These are phyloP conservation scores for Forsythia viridissima DNA, from an alignment of 257 asterid genomes.

Conservation along the genomic window DNA sequence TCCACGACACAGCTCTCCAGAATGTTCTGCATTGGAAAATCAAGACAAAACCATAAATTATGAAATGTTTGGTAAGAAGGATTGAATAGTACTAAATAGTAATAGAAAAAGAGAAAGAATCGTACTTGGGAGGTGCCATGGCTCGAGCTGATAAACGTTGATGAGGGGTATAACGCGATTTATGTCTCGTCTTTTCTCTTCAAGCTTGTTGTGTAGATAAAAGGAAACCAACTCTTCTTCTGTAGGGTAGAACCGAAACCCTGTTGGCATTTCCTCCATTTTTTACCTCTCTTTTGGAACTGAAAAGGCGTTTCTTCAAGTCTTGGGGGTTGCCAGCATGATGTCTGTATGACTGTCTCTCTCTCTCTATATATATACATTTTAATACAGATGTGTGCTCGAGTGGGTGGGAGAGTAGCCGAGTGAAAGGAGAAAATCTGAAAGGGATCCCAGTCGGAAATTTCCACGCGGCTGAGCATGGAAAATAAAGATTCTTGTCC, in stretches of 20 bases:
- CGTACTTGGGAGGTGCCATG: slow-evolving; percentile 74
- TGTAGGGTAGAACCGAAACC: slow-evolving; percentile 78
- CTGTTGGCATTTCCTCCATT: slow-evolving; percentile 50
- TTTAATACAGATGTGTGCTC: neutral
- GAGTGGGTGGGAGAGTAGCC: slow-evolving; percentile 20
- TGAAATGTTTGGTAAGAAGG: neutral
- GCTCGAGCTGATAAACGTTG: slow-evolving; percentile 62
- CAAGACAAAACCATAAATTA: no score
- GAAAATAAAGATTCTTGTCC: slow-evolving; percentile 14
- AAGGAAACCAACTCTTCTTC: slow-evolving; percentile 79
- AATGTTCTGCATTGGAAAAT: slow-evolving; percentile 34
- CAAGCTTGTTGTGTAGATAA: slow-evolving; percentile 60
- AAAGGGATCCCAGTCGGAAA: neutral
- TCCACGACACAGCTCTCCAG: slow-evolving; percentile 67
- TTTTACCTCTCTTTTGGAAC: neutral
- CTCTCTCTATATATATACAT: neutral
- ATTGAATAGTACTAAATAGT: neutral
- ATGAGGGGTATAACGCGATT: slow-evolving; percentile 57
- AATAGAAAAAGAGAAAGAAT: neutral
- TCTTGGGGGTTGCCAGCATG: neutral
- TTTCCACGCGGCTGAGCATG: slow-evolving; percentile 28
- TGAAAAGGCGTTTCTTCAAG: neutral
- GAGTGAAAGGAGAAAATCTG: slow-evolving; percentile 50
- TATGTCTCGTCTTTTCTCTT: slow-evolving; percentile 27
- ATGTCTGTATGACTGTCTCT: neutral